phyloP scores from a whole-genome alignment of 2,329 filamentous ascomycete genomes.

The Ascochyta viciae-villosae region DNA sequence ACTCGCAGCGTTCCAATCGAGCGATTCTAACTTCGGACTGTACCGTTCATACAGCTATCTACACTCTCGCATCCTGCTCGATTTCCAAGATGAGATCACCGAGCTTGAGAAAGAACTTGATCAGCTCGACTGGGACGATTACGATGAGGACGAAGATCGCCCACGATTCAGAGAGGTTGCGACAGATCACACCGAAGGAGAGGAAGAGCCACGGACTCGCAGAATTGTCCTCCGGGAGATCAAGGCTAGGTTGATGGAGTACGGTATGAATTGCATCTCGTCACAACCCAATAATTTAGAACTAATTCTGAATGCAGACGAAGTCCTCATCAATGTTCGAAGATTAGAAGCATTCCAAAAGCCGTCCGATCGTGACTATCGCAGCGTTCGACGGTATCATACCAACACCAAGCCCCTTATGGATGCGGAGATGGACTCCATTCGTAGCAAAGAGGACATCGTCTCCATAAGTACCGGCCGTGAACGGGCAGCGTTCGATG shows the following conservation, averaged over 20 bases:
- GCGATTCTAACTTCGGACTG: constrained; percentile 50
- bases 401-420: constrained; percentile 46
- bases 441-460: constrained; percentile 52
- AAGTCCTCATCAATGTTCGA: constrained; percentile 50
- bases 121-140: constrained; percentile 41
- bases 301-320: constrained; percentile 30
- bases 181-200: constrained; percentile 19
- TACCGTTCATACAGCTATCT: constrained; percentile 52
- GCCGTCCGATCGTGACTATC: constrained; percentile 51
- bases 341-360: constrained; percentile 48
- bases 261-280: constrained; percentile 31
- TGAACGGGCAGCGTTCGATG: constrained; percentile 53
- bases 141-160: constrained; percentile 26
- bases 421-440: constrained; percentile 45
- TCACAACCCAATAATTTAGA: background rate
- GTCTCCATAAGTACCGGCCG: constrained; percentile 49
- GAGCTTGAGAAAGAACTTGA: constrained; percentile 49
- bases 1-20: constrained; percentile 50
- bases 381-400: constrained; percentile 48
- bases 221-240: constrained; percentile 42
- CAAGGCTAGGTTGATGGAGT: constrained; percentile 43
- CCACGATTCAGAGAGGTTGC: background rate
- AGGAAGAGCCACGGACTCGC: constrained; percentile 23
- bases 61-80: constrained; percentile 49
- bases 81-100: constrained; percentile 50